Evolutionary conservation across 768 basidiomycete species (phyloP), one percentile per base, ranked within the genome.

Genomic region (Boletus insuetus): DNA sequence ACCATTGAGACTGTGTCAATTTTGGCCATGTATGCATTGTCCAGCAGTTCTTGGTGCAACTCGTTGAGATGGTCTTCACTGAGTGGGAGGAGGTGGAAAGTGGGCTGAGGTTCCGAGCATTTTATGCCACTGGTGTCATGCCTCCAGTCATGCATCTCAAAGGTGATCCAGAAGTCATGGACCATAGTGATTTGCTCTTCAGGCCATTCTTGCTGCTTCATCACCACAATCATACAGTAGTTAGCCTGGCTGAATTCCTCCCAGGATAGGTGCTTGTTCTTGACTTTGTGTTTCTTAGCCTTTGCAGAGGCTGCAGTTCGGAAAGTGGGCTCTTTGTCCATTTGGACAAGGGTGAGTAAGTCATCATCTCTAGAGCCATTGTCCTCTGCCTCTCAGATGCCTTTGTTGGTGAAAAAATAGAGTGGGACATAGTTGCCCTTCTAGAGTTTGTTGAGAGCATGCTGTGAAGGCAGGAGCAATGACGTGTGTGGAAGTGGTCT

Each of bases 161-260:
- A 3, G 7, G 37, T 13, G 0, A 50, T 0, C 39, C 49, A 50
- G 19, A 50, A 41, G 0, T 12, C 1, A 0, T 14, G 3, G 10
- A 50, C 2, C 32, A 46, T 51, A 0, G 22, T 1, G 0, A 44
- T 1, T 0, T 0, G 6, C 0, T 50, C 19, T 0, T 3, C 20
- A 0, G 19, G 41, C 32, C 41, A 51, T 1, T 51, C 17, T 1
- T 51, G 50, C 0, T 51, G 22, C 0, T 5, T 4, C 41, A 51
- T n/a, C 1, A 12, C 12, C 1, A 19, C 35, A 4, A 51, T 17
- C 42, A 46, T 51, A 0, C 32, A 3, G 9, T 46, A 46, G 5
- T 14, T 45, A 0, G 22, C 32, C 1, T 51, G 32, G 0, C 17
- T 3, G 1, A 46, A 51, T 3, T 51, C 50, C 1, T 51, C n/a